Percentiles rank a stretch among this genome's conserved stretches.
Evolutionary conservation across 2,329 filamentous ascomycete genomes (phyloP).

Genomic region (Pyrenophora graminea): DNA sequence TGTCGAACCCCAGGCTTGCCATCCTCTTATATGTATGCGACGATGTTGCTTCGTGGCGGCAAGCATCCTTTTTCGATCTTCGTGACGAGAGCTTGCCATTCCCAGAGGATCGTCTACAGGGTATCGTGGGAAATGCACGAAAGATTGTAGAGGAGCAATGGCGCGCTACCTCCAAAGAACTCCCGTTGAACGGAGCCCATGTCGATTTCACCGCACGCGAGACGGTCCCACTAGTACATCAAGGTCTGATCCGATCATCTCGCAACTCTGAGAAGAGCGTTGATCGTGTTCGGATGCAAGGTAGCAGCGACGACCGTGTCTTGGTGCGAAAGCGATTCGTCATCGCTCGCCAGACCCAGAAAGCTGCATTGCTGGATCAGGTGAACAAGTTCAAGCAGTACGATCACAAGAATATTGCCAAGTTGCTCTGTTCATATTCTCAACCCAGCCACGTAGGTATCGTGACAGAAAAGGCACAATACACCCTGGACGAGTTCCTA

Average conservation of each 20-base stretch:
- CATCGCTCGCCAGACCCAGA: slow-evolving; percentile 42
- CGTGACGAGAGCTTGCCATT: slow-evolving; percentile 46
- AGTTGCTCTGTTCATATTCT: slow-evolving; percentile 45
- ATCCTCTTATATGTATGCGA: slow-evolving; percentile 47
- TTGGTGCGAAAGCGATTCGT: slow-evolving; percentile 46
- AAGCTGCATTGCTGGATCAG: slow-evolving; percentile 42
- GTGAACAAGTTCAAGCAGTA: slow-evolving; percentile 45
- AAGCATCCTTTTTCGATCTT: slow-evolving; percentile 45
- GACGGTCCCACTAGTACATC: slow-evolving; percentile 43
- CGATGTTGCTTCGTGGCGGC: slow-evolving; percentile 46
- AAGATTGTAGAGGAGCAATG: slow-evolving; percentile 48
- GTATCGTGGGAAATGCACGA: slow-evolving; percentile 45
- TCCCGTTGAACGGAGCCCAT: slow-evolving; percentile 44
- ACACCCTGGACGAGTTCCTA: slow-evolving; percentile 46
- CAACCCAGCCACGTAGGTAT: slow-evolving; percentile 46
- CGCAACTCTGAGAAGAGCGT: slow-evolving; percentile 43
- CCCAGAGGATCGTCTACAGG: slow-evolving; percentile 42
- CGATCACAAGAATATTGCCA: slow-evolving; percentile 47
- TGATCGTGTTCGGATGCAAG: slow-evolving; percentile 43
- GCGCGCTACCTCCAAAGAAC: slow-evolving; percentile 47
- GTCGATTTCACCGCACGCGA: slow-evolving; percentile 45
- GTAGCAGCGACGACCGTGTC: slow-evolving; percentile 40
- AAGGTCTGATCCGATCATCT: slow-evolving; percentile 36
- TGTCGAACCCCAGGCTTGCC: slow-evolving; percentile 46
- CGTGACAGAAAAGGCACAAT: slow-evolving; percentile 39